Evolutionary conservation across 1,284 basidiomycete species (phyloP), one percentile per base, ranked within the genome.

Genomic region (Boletellus deceptivus): DNA sequence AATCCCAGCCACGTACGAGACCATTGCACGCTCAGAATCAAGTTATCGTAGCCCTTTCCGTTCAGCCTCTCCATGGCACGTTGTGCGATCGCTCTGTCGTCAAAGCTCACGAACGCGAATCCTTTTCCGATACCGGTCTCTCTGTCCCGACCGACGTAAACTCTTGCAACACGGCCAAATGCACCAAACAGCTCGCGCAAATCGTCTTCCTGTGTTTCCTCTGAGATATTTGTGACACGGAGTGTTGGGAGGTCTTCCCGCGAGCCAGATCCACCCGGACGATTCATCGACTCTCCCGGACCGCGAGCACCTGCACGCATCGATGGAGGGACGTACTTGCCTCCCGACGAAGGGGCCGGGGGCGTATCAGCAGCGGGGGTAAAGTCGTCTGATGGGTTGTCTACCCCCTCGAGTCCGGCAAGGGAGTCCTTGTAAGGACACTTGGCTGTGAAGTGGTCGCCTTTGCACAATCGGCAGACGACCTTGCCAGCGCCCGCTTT

Each of bases 371-470:
- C 65, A 17, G 78, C 68, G 9, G 72, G 72, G 13, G 71, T 65
- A 3, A 74, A 69, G 45, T 84, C 86, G n/a, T 83, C 82, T 52
- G 80, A 74, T 35, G 68, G 72, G 0, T 79, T 71, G 3, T 80
- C 80, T 4, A 76, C 69, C 20, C 73, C 78, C 45, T 91, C 88
- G 46, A 93, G 78, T 11, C 89, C 91, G 18, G 89, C 83, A 11
- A 93, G 83, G 18, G 91, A 91, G 61, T 98, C 95, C 73, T 94
- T 97, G 82, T 97, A 97, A 11, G 97, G 97, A 81, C 97, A 99
- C 71, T 95, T 94, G 55, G 94, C 90, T 11, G 97, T 99, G 72
- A 95, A 99, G 75, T 99, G 97, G 60, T 91, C 91, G 51, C 96
- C 96, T 70, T 96, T 93, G 76, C 97, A 99, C 53, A 97, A 75